Evolutionary conservation across 169 alveolate species (phyloP).

Genomic region (Plasmodium coatneyi): DNA sequence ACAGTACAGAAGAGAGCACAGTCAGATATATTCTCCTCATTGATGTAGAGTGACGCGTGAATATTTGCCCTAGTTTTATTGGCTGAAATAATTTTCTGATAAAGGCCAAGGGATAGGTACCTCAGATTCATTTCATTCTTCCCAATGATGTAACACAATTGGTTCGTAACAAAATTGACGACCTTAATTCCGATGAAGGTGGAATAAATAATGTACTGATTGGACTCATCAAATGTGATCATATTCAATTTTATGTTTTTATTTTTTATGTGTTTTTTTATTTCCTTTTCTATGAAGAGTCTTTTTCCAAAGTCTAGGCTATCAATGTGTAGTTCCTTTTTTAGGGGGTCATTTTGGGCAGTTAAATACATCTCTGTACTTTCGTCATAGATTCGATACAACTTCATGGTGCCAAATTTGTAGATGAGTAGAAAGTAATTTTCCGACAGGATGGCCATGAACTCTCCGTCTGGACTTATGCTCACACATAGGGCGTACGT

Average conservation of each 20-base stretch:
- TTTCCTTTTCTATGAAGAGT: constrained; percentile 92
- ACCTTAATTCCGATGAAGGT: constrained; percentile 95
- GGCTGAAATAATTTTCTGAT: constrained; percentile 79
- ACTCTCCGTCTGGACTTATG: constrained; percentile 87
- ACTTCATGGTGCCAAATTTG: constrained; percentile 89
- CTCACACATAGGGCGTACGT: constrained; percentile 86
- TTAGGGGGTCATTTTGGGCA: constrained; percentile 90
- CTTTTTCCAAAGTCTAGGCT: constrained; percentile 93
- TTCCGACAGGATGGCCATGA: constrained; percentile 87
- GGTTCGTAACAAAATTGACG: constrained; percentile 84
- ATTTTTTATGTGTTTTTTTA: constrained; percentile 84
- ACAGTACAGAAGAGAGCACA: constrained; percentile 80
- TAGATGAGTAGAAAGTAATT: constrained; percentile 88
- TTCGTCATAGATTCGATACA: constrained; percentile 89
- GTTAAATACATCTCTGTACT: constrained; percentile 87
- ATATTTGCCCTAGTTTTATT: constrained; percentile 26
- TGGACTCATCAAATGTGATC: constrained; percentile 95
- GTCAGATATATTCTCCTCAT: constrained; percentile 62
- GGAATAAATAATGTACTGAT: constrained; percentile 92
- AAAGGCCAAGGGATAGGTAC: constrained; percentile 79
- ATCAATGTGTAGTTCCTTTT: constrained; percentile 88
- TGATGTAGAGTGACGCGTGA: constrained; percentile 54
- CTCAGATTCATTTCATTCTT: constrained; percentile 83
- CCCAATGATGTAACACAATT: constrained; percentile 80
- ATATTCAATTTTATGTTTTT: constrained; percentile 80